A percentile compares a stretch with the other conserved stretches of the same genome.
These are phyloP conservation scores for Aschersonia sp. DNA, from an alignment of 2,329 filamentous ascomycete species.

Conservation along the genomic window DNA sequence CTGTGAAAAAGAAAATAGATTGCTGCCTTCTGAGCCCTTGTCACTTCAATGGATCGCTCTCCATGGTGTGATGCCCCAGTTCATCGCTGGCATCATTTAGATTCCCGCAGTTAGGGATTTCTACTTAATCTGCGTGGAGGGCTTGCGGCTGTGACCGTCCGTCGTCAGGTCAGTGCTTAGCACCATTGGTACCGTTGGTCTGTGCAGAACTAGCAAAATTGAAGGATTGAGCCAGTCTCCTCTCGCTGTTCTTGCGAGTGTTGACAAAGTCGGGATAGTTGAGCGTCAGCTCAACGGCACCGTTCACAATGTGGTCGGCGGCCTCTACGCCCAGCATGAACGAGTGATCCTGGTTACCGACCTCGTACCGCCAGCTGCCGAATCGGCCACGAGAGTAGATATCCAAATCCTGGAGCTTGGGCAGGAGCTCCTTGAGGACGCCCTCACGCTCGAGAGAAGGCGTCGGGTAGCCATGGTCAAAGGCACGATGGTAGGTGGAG, in stretches of 20 bases:
- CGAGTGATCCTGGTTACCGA: conserved; percentile 91
- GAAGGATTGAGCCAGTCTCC: conserved; percentile 29
- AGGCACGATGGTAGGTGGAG: conserved; percentile 93
- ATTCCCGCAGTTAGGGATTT: background rate
- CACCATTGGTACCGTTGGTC: conserved; percentile 14
- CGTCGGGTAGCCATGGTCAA: conserved; percentile 97
- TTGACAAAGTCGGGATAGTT: conserved; percentile 98
- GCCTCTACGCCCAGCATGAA: conserved; percentile 97
- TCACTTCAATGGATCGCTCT: too few species aligned
- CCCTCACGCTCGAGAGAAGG: conserved; percentile 90
- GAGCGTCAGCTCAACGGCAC: conserved; percentile 79
- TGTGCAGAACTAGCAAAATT: conserved; percentile 17
- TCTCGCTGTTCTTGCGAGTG: conserved; percentile 44
- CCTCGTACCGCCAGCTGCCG: conserved; percentile 96
- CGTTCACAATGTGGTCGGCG: conserved; percentile 77
- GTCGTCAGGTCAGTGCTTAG: background rate
- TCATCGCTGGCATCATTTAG: background rate
- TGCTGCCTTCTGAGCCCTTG: too few species aligned
- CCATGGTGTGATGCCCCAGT: too few species aligned
- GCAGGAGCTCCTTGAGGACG: conserved; percentile 81
- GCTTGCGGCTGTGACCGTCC: conserved; percentile 15
- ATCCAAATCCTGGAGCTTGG: conserved; percentile 77
- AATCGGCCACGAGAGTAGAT: conserved; percentile 96
- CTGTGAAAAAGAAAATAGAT: too few species aligned
- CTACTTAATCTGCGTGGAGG: conserved; percentile 13